A percentile compares a stretch with the other conserved stretches of the same genome.
phyloP scores from a whole-genome alignment of 2,329 filamentous ascomycete species.

The Diaporthe amygdali region DNA sequence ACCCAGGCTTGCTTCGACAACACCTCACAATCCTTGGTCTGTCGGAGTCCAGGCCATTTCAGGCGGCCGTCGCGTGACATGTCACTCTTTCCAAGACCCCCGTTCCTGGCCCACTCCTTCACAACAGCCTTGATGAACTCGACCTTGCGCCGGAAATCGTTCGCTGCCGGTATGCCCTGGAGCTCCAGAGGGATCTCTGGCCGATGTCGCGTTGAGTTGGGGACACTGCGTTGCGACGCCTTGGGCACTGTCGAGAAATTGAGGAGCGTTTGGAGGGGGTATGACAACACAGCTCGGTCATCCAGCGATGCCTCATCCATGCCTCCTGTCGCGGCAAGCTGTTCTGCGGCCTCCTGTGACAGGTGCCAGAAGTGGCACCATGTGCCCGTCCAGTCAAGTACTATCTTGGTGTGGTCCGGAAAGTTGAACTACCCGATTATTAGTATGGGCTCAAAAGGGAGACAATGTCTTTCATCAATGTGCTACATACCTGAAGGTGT shows the following conservation, averaged over 20 bases:
- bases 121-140: conserved; percentile 73
- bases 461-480: conserved; percentile 28
- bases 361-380: conserved; percentile 82
- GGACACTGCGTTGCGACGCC: conserved; percentile 49
- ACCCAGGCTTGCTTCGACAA: conserved; percentile 72
- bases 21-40: conserved; percentile 55
- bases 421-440: conserved; percentile 72
- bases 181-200: conserved; percentile 66
- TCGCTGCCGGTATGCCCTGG: conserved; percentile 71
- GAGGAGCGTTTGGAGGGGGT: conserved; percentile 74
- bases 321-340: conserved; percentile 68
- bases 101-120: conserved; percentile 72
- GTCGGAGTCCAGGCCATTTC: conserved; percentile 64
- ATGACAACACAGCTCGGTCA: conserved; percentile 73
- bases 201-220: conserved; percentile 53
- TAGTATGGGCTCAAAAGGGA: not conserved
- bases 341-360: conserved; percentile 70
- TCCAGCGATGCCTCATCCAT: conserved; percentile 74
- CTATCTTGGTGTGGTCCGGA: conserved; percentile 85
- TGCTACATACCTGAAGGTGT: conserved; percentile 67
- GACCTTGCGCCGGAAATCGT: conserved; percentile 76
- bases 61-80: conserved; percentile 60
- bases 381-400: conserved; percentile 75
- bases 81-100: conserved; percentile 71
- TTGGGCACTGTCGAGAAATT: conserved; percentile 55